phyloP scores from a whole-genome alignment of 768 basidiomycete genomes.

The Lactarius indigo region DNA sequence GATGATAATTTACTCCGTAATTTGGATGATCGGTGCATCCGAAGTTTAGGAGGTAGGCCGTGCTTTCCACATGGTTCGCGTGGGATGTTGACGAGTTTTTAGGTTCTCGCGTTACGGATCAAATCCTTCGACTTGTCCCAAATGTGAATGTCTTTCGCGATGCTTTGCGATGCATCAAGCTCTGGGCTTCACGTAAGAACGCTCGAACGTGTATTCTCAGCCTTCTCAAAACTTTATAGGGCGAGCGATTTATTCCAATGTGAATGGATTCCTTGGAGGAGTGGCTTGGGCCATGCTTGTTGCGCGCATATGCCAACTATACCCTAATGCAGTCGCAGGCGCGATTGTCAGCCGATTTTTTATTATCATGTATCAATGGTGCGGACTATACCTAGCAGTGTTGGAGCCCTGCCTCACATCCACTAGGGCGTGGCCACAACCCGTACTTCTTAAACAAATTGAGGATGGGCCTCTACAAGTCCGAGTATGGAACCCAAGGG shows the following conservation, averaged over 20 bases:
- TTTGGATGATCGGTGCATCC: constrained; percentile 89
- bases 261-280: constrained; percentile 95
- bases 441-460: constrained; percentile 94
- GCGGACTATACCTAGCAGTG: constrained; percentile 29
- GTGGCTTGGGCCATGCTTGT: constrained; percentile 99
- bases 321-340: constrained; percentile 91
- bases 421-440: constrained; percentile 95
- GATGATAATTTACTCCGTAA: constrained; percentile 91
- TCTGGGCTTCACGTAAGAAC: constrained; percentile 91
- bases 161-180: constrained; percentile 90
- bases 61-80: background rate
- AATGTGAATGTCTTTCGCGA: constrained; percentile 93
- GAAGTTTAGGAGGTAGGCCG: constrained; percentile 84
- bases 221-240: constrained; percentile 43
- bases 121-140: constrained; percentile 92
- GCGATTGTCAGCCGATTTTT: constrained; percentile 98
- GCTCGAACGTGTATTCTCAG: background rate
- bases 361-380: constrained; percentile 98
- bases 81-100: constrained; percentile 15
- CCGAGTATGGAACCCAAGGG: constrained; percentile 97
- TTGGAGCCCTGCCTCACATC: constrained; percentile 6
- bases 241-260: constrained; percentile 96
- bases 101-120: constrained; percentile 96
- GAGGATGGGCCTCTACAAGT: constrained; percentile 92
- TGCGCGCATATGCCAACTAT: constrained; percentile 98